Base-by-base conservation (phyloP, 2,329 filamentous ascomycete species). In the Orbilia javanica region DNA sequence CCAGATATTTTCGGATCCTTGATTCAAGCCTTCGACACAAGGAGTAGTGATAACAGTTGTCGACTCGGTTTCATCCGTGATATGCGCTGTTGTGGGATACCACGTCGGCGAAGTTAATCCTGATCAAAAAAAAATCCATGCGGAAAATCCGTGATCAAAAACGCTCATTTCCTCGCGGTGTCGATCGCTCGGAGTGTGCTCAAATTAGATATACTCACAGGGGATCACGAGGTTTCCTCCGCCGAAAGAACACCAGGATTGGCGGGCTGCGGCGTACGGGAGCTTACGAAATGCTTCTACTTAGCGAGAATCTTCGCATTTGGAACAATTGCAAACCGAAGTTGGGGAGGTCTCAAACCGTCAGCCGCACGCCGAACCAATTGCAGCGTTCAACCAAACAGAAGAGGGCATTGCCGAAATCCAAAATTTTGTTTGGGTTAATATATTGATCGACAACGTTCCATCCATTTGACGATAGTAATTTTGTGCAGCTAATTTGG, bases 221-320 rank as follows among this genome's bases (percentile, higher is more conserved):
- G 74, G 74, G 74, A 78, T 78, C 74, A 78, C 74, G 74, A 78
- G 74, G 74, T 66, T 74, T 63, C 63, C 63, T 27, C 52, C 34
- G 44, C 70, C 63, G 53, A 74, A 74, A 74, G 53, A 53, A 50
- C 63, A 68, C 39, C 50, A 68, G 48, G 70, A 74, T 74, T 67
- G 66, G 63, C 70, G 36, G 62, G 48, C 22, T 46, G 57, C 69
- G 60, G 69, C 50, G 62, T 63, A 68, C 63, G 63, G 70, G 53
- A 67, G 63, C 70, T 67, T 74, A 68, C 70, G 52, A 71, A 64
- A 62, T 48, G 27, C 55, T 42, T 27, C 55, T 39, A 13, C 20
- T 57, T 31, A 53, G 64, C 34, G 64, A 53, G 62, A 34, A 39
- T n/a, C 48, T 39, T 53, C 64, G 39, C 46, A 42, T 55, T 42